Conservation (phyloP, 78 protist genomes). For the Ministeria vibrans region DNA sequence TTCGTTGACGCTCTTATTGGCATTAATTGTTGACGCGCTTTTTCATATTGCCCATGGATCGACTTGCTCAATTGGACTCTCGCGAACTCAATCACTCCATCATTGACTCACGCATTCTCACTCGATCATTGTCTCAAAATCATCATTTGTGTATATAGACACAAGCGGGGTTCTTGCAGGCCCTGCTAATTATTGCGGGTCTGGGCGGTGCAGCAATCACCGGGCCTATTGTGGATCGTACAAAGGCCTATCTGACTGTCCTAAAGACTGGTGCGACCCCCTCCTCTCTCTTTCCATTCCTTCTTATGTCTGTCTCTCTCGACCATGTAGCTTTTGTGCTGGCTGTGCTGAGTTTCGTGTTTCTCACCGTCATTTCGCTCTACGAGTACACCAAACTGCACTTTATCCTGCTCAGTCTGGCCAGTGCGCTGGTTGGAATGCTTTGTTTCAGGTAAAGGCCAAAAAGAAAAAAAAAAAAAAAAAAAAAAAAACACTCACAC, state of each 20-base stretch:
- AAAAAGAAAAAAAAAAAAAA: too few relatives aligned
- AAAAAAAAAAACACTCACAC: too few relatives aligned
- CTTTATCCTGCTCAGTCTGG: not conserved
- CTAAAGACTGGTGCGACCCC: not conserved
- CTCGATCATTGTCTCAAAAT: not conserved
- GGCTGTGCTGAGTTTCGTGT: not conserved
- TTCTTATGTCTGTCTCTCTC: not conserved
- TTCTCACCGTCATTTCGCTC: not conserved
- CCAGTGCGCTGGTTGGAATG: not conserved
- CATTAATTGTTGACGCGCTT: too few relatives aligned
- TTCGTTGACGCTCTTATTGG: too few relatives aligned
- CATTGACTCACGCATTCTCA: too few relatives aligned
- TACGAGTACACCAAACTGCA: too few relatives aligned
- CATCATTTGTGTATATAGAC: not conserved
- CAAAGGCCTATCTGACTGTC: not conserved
- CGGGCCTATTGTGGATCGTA: conserved; percentile 8
- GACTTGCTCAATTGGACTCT: too few relatives aligned
- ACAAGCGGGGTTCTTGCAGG: not conserved
- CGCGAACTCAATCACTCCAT: too few relatives aligned
- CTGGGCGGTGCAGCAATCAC: conserved; percentile 4
- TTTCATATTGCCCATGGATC: too few relatives aligned
- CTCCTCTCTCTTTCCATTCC: not conserved
- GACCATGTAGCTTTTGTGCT: not conserved
- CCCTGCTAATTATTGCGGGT: not conserved
- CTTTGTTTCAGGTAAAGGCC: not conserved